Evolutionary conservation across 2,329 filamentous ascomycete genomes (phyloP), one percentile per base, ranked within the genome.

Genomic region (Furcasterigmium furcatum): DNA sequence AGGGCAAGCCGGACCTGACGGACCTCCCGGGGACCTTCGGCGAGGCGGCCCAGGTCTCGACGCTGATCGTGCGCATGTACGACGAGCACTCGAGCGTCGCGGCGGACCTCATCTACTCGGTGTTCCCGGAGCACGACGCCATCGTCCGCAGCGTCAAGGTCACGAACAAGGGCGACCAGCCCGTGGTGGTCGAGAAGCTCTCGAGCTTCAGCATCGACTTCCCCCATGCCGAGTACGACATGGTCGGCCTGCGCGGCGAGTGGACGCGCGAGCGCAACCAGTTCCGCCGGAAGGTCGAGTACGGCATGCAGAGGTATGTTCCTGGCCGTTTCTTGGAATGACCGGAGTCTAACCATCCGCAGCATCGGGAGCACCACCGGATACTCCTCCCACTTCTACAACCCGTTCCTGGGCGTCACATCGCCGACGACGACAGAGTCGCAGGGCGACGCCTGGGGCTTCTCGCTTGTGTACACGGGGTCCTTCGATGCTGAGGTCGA

Each of bases 401-500:
- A 86, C 52, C 81, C 82, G 0, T 85, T 85, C 63, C 68, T 85
- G 19, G 71, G 78, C 0, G 61, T 86, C 2, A 68, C 79, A 0
- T 66, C 75, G 4, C 74, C 80, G 0, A 67, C 65, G 1, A 79
- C 82, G 0, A 85, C 81, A 1, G 82, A 86, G 54, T 72, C 73
- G 0, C 68, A 73, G 2, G 82, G 82, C 2, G 73, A 84, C 30
- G 80, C 77, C 7, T 85, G 79, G 71, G 82, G 80, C 0, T 85
- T 85, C 59, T 83, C 79, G 1, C 70, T 85, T 2, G 68, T 86
- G 16, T 86, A 84, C 59, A 80, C 79, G 0, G 82, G 82, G 3
- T 84, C 80, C 1, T 85, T 84, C 52, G 66, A 72, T 2, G 77
- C 76, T 1, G 73, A 80, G n/a, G 73, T 84, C 1, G 81, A 85